Percentiles rank a stretch among this genome's conserved stretches.
These are phyloP conservation scores for Stereum hirsutum DNA, from an alignment of 1,284 basidiomycete genomes.

Conservation along the genomic window DNA sequence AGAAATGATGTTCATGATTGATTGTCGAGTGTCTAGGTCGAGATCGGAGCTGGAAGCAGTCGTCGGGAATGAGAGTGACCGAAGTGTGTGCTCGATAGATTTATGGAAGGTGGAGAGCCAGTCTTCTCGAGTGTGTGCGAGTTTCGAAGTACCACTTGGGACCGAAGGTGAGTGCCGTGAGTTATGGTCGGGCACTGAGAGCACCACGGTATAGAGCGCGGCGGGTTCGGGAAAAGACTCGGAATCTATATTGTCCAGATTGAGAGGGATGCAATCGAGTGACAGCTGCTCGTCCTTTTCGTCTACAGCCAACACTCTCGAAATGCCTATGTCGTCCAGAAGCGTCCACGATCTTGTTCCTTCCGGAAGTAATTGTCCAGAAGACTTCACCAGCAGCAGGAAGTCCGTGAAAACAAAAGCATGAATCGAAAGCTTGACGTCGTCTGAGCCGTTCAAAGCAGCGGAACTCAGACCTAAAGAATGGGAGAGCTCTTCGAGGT, in stretches of 20 bases:
- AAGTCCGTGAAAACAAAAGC: slow-evolving; percentile 47
- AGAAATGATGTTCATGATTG: slow-evolving; percentile 42
- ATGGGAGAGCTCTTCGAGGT: slow-evolving; percentile 2
- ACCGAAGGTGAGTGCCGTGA: slow-evolving; percentile 8
- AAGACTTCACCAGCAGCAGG: slow-evolving; percentile 29
- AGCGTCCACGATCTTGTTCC: slow-evolving; percentile 34
- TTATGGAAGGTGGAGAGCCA: slow-evolving; percentile 45
- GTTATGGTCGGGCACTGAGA: slow-evolving; percentile 21
- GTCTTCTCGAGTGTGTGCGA: slow-evolving; percentile 15
- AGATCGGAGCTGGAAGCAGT: slow-evolving; percentile 22
- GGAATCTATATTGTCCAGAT: slow-evolving; percentile 29
- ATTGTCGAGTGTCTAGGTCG: slow-evolving; percentile 32
- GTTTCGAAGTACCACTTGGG: slow-evolving; percentile 4
- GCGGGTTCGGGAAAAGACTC: slow-evolving; percentile 31
- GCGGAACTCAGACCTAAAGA: too few relatives aligned
- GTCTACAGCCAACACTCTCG: slow-evolving; percentile 41
- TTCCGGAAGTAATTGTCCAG: slow-evolving; percentile 17
- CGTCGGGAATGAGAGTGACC: slow-evolving; percentile 39
- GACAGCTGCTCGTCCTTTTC: slow-evolving; percentile 24
- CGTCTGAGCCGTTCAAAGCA: slow-evolving; percentile 10
- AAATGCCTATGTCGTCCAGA: slow-evolving; percentile 43
- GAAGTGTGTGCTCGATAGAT: slow-evolving; percentile 42
- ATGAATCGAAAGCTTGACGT: slow-evolving; percentile 22
- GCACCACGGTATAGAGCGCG: slow-evolving; percentile 25
- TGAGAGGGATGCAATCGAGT: slow-evolving; percentile 48